A percentile compares a stretch with the other conserved stretches of the same genome.
Conservation (phyloP, 495 filamentous ascomycete species). For the Penicillium roqueforti region DNA sequence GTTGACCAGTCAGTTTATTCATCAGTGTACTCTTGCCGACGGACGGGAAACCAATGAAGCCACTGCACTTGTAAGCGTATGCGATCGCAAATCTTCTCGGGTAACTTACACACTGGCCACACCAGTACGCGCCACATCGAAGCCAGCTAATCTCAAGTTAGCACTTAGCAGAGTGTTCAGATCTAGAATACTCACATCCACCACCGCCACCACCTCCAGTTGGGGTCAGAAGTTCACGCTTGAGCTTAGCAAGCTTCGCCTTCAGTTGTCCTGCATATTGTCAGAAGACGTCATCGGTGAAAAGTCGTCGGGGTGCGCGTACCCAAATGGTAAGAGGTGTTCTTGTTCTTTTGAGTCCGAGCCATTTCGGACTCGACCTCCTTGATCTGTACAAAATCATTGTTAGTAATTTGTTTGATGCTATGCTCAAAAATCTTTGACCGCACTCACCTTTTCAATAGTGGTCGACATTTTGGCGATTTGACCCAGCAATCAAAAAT, state of each 20-base stretch:
- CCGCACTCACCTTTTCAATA: conserved; percentile 75
- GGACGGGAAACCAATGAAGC: conserved; percentile 80
- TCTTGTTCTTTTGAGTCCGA: conserved; percentile 97
- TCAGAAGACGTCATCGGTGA: conserved; percentile 21
- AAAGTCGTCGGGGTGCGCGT: conserved; percentile 18
- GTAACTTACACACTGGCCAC: conserved; percentile 86
- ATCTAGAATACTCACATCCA: conserved; percentile 49
- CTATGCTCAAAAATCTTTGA: conserved; percentile 13
- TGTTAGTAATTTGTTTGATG: conserved; percentile 24
- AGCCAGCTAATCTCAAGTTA: conserved; percentile 60
- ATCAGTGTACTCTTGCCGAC: conserved; percentile 98
- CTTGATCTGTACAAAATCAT: conserved; percentile 68
- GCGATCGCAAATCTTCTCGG: neutral
- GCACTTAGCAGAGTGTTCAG: conserved; percentile 4
- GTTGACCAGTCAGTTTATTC: conserved; percentile 89
- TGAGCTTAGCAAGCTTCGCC: conserved; percentile 96
- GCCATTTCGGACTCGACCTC: conserved; percentile 98
- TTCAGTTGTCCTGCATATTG: conserved; percentile 74
- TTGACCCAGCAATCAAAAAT: conserved; percentile 12
- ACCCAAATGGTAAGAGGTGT: conserved; percentile 80
- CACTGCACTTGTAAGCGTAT: conserved; percentile 25
- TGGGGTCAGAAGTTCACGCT: conserved; percentile 90
- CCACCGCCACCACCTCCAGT: conserved; percentile 72
- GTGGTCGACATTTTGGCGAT: conserved; percentile 83
- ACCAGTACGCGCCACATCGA: conserved; percentile 97